Evolutionary conservation across 106 monocot species (phyloP).

Genomic region (Allium sativum): DNA sequence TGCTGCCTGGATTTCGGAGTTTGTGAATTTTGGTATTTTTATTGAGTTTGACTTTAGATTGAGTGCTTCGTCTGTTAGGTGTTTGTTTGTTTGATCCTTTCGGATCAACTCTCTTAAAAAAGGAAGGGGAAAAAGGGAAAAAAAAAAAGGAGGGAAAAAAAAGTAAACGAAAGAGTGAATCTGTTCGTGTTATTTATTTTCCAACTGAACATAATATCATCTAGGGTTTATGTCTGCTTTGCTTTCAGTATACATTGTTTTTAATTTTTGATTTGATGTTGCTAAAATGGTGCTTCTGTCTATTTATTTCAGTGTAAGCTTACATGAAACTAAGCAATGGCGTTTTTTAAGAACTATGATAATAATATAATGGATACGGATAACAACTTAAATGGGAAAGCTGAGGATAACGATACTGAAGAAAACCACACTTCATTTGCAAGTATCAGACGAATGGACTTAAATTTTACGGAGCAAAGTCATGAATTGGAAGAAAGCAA

Average conservation of each 20-base stretch:
- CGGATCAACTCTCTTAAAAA: background rate
- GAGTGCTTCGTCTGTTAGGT: background rate
- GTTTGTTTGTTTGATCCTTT: background rate
- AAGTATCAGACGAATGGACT: constrained; percentile 33
- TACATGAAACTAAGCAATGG: constrained; percentile 36
- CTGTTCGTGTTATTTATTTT: background rate
- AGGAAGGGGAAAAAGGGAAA: too few relatives aligned
- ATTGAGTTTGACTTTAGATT: constrained; percentile 20
- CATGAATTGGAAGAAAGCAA: constrained; percentile 26
- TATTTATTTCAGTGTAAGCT: constrained; percentile 17
- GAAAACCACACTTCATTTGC: constrained; percentile 25
- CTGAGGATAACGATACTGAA: constrained; percentile 31
- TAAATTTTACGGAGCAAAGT: constrained; percentile 40
- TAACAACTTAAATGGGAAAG: constrained; percentile 72
- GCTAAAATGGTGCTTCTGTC: background rate
- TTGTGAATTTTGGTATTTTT: constrained; percentile 6
- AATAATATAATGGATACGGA: constrained; percentile 30
- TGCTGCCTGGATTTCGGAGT: background rate
- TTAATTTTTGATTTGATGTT: background rate
- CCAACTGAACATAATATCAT: background rate
- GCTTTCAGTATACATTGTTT: background rate
- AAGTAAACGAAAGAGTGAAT: too few relatives aligned
- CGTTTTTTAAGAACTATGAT: constrained; percentile 60
- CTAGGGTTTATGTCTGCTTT: constrained; percentile 10
- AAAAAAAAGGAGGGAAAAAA: too few relatives aligned